A percentile compares a stretch with the other conserved stretches of the same genome.
phyloP scores from a whole-genome alignment of 2,329 filamentous ascomycete genomes.

The Capronia epimyces region DNA sequence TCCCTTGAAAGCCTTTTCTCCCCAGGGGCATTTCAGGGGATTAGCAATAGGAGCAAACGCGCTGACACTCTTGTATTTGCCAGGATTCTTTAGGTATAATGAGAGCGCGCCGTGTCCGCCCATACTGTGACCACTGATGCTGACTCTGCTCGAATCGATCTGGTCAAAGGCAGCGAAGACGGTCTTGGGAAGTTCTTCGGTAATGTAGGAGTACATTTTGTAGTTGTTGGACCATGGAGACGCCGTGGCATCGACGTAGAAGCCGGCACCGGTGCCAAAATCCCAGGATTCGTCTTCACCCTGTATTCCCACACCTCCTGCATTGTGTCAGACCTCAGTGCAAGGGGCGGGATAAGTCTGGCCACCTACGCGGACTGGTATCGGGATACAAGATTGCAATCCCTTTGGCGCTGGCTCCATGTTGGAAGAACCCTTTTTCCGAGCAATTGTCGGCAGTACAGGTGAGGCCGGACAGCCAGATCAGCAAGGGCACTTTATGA shows the following conservation, averaged over 20 bases:
- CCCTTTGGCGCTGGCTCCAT: slow-evolving; percentile 68
- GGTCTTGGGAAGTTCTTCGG: slow-evolving; percentile 73
- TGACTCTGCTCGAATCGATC: slow-evolving; percentile 65
- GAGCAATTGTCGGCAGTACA: slow-evolving; percentile 81
- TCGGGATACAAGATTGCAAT: slow-evolving; percentile 95
- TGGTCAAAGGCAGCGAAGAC: slow-evolving; percentile 67
- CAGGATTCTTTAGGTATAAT: slow-evolving; percentile 85
- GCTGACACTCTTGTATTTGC: slow-evolving; percentile 79
- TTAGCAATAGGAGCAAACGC: slow-evolving; percentile 90
- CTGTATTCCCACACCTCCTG: slow-evolving; percentile 68
- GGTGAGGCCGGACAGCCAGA: slow-evolving; percentile 91
- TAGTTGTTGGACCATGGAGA: slow-evolving; percentile 73
- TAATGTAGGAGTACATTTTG: slow-evolving; percentile 91
- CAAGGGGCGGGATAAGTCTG: background rate
- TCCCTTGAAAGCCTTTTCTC: slow-evolving; percentile 86
- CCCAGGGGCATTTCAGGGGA: slow-evolving; percentile 82
- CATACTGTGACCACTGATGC: slow-evolving; percentile 94
- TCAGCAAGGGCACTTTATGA: slow-evolving; percentile 71
- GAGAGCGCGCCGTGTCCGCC: slow-evolving; percentile 93
- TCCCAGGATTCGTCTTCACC: slow-evolving; percentile 87
- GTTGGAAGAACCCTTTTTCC: slow-evolving; percentile 84
- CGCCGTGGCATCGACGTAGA: slow-evolving; percentile 83
- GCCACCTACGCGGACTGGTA: slow-evolving; percentile 71
- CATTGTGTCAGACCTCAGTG: slow-evolving; percentile 6
- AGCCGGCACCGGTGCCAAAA: slow-evolving; percentile 86